Evolutionary conservation across 257 asterid genomes (phyloP).

Genomic region (Fraxinus quadrangulata): DNA sequence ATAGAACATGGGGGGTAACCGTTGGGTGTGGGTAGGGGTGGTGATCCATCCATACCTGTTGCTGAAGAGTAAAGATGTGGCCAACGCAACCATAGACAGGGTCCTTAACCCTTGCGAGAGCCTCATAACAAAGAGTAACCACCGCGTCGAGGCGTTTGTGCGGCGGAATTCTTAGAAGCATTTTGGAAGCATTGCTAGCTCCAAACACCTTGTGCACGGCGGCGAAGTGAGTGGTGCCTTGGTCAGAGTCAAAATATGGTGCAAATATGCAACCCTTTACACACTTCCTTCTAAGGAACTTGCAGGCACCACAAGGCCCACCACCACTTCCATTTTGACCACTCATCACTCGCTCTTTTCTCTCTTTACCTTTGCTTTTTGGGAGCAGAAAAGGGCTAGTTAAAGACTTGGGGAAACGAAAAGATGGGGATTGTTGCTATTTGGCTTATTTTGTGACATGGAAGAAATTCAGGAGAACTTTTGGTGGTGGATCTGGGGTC

Average conservation of each 20-base stretch:
- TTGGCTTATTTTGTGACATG: constrained; percentile 12
- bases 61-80: constrained; percentile 66
- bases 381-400: constrained; percentile 7
- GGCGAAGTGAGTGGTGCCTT: constrained; percentile 68
- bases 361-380: background rate
- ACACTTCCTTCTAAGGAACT: constrained; percentile 64
- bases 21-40: background rate
- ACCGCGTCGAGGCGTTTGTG: constrained; percentile 71
- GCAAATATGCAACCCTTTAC: constrained; percentile 62
- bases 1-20: background rate
- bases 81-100: constrained; percentile 73
- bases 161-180: constrained; percentile 54
- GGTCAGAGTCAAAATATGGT: constrained; percentile 68
- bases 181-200: constrained; percentile 68
- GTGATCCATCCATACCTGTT: constrained; percentile 42
- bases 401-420: constrained; percentile 24
- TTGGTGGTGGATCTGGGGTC: constrained; percentile 54
- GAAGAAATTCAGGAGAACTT: constrained; percentile 29
- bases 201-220: constrained; percentile 77
- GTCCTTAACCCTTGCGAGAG: constrained; percentile 65
- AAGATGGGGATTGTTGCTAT: constrained; percentile 8
- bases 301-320: constrained; percentile 82
- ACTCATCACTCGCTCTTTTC: constrained; percentile 14
- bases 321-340: background rate
- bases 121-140: constrained; percentile 63